A percentile compares a stretch with the other conserved stretches of the same genome.
These are phyloP conservation scores for Cynanchum wilfordii DNA, from an alignment of 257 asterid genomes.

Conservation along the genomic window DNA sequence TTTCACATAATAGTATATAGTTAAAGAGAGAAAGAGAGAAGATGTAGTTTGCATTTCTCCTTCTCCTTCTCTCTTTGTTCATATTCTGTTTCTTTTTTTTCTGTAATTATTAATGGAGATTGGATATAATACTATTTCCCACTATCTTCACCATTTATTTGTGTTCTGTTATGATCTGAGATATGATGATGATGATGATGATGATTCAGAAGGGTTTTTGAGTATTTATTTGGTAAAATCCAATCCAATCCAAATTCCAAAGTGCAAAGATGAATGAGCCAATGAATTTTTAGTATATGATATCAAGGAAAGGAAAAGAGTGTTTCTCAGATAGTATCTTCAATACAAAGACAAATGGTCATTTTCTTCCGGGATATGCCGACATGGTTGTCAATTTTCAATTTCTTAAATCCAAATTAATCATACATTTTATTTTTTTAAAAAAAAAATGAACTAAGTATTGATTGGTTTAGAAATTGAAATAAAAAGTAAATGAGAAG, in stretches of 20 bases:
- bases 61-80: slow-evolving; percentile 23
- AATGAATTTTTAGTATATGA: slow-evolving; percentile 13
- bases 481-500: background rate
- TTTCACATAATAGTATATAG: slow-evolving; percentile 36
- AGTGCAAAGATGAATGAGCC: slow-evolving; percentile 17
- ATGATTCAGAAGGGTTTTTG: too few species aligned
- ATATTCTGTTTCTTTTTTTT: slow-evolving; percentile 14
- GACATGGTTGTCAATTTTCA: slow-evolving; percentile 28
- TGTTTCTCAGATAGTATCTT: background rate
- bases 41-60: slow-evolving; percentile 18
- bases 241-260: background rate
- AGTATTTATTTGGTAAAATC: too few species aligned
- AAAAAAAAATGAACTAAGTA: too few species aligned
- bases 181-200: too few species aligned
- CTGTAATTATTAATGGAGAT: slow-evolving; percentile 11
- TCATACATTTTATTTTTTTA: too few species aligned
- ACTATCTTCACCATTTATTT: background rate
- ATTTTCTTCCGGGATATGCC: slow-evolving; percentile 17
- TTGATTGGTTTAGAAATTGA: too few species aligned
- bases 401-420: too few species aligned
- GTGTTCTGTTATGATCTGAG: too few species aligned
- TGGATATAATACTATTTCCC: background rate
- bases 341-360: slow-evolving; percentile 8
- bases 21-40: background rate
- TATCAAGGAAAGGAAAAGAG: background rate